Evolutionary conservation across 2,329 filamentous ascomycete genomes (phyloP).

Genomic region (Fusarium pseudonygamai): DNA sequence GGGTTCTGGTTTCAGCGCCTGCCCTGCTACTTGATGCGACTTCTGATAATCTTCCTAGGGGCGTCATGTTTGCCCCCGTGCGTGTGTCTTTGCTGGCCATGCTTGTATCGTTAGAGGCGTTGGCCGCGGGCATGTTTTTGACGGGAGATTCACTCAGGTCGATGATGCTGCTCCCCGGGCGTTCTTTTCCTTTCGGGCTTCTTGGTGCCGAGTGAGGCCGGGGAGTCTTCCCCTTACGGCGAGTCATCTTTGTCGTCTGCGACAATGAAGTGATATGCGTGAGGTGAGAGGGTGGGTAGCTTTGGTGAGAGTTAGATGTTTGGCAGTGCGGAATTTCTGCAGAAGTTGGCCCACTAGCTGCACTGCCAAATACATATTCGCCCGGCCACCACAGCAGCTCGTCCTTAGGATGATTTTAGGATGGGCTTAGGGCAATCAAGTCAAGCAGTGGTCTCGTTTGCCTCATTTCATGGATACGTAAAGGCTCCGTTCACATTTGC

Average conservation of each 20-base stretch:
- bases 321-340: background rate
- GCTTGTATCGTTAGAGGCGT: rapidly evolving
- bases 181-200: background rate
- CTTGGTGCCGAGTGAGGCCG: rapidly evolving
- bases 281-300: no score
- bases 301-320: background rate
- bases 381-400: rapidly evolving
- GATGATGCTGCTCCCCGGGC: no score
- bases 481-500: background rate
- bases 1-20: no score
- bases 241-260: no score
- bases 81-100: no score
- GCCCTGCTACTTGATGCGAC: no score
- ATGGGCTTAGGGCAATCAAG: background rate
- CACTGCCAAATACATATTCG: background rate
- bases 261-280: no score
- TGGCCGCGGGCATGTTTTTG: rapidly evolving
- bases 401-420: background rate
- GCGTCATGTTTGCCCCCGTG: no score
- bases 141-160: no score
- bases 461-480: background rate
- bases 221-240: no score
- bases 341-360: background rate
- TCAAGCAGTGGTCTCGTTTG: background rate
- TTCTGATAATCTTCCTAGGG: no score